Base-by-base conservation (phyloP, 805 yeast genomes). In the Candida germanica region DNA sequence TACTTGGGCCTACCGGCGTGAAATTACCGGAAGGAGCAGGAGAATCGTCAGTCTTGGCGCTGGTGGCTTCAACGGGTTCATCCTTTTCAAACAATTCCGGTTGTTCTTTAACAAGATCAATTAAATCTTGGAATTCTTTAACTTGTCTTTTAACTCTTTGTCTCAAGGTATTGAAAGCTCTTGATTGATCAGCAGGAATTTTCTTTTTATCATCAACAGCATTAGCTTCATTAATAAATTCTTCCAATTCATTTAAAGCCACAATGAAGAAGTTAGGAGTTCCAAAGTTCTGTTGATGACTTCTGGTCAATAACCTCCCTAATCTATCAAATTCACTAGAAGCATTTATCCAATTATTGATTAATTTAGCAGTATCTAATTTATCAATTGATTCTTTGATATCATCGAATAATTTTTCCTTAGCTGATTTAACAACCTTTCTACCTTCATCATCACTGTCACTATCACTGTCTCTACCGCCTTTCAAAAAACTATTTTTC, bases 351-450 rank as follows among this genome's bases (percentile, higher is more conserved):
- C 96, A 91, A 63, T 86, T 91, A 53, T 77, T 78, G 47, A 75
- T 73, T 62, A 76, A 74, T 51, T 78, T 79, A 33, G 81, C 79
- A 40, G 74, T 73, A 54, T 82, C 88, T 51, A 88, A 77, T 35
- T 77, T 72, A 52, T 78, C 81, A 49, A 82, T 75, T 22, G 76
- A 62, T 17, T 71, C 70, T 50, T 77, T 80, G 66, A 93, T 75
- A 60, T 93, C 98, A 56, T 88, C 97, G 50, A 88, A 60, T 42
- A 88, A 73, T 69, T 91, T 93, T 47, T 89, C 98, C 66, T 83
- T 87, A 36, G 97, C 96, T 40, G 93, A 80, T 67, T 87, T 89
- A 49, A 91, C 96, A 27, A 88, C 87, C 49, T 82, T 84, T 58
- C 79, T 83, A 54, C 81, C 85, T 41, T 83, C 91, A 41, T 76